These are phyloP conservation scores for Nakazawaea populi DNA, from an alignment of 805 yeast genomes.

Conservation along the genomic window DNA sequence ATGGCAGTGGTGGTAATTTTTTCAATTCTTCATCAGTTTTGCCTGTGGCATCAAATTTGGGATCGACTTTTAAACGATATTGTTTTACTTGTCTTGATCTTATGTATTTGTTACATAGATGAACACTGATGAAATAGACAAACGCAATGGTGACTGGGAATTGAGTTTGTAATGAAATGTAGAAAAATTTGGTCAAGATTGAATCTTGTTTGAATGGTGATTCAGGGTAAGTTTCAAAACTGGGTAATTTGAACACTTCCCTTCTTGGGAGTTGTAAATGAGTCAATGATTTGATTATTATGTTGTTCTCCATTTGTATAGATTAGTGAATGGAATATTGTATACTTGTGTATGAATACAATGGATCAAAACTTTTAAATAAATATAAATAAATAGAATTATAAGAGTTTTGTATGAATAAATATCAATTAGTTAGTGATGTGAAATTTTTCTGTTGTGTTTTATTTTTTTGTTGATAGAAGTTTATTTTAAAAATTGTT, in stretches of 20 bases:
- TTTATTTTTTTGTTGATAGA: neutral
- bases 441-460: neutral
- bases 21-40: conserved; percentile 18
- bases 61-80: conserved; percentile 20
- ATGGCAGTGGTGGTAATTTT: conserved; percentile 49
- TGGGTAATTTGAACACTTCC: conserved; percentile 22
- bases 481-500: neutral
- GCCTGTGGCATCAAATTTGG: conserved; percentile 18
- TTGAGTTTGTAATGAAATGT: conserved; percentile 37
- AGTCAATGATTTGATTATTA: neutral
- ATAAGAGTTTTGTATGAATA: no score
- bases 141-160: conserved; percentile 55
- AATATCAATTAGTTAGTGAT: neutral
- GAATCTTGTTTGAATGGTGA: conserved; percentile 19
- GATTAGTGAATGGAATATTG: no score
- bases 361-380: no score
- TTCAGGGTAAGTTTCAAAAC: conserved; percentile 19
- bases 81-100: conserved; percentile 34
- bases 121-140: conserved; percentile 54
- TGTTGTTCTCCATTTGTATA: neutral
- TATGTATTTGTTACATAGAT: conserved; percentile 41
- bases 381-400: no score
- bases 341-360: no score
- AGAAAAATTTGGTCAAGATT: conserved; percentile 29
- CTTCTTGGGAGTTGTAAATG: conserved; percentile 16